Percentiles rank a stretch among this genome's conserved stretches.
phyloP scores from a whole-genome alignment of 2,329 filamentous ascomycete genomes.

The Orbilia oligospora region DNA sequence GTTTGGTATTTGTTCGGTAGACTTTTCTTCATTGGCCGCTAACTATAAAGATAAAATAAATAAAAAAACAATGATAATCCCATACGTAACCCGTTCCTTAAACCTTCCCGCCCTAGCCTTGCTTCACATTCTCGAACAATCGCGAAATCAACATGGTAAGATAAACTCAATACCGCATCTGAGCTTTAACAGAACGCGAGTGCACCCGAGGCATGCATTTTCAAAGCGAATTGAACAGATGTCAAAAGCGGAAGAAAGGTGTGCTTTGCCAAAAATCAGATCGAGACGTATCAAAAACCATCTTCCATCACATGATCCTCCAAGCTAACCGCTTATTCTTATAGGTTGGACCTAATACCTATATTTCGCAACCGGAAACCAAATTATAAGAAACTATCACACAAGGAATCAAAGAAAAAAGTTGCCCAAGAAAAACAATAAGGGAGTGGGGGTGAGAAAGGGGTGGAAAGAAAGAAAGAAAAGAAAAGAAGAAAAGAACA shows the following conservation, averaged over 20 bases:
- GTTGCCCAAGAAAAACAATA: slow-evolving; percentile 5
- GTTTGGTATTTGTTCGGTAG: too few species aligned
- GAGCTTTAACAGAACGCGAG: not conserved
- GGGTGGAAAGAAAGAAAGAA: not conserved
- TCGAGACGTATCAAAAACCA: not conserved
- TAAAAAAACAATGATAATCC: not conserved
- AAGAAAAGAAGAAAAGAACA: not conserved
- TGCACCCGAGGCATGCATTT: not conserved
- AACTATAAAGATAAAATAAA: not conserved
- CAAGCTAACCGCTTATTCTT: slow-evolving; percentile 2
- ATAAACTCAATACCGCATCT: not conserved
- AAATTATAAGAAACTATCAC: slow-evolving; percentile 52
- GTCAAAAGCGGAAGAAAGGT: not conserved
- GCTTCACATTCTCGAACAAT: not conserved
- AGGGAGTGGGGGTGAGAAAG: too few species aligned
- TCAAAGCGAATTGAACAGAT: not conserved
- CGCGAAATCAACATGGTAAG: too few species aligned
- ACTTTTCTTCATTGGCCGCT: not conserved
- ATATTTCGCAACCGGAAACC: slow-evolving; percentile 30
- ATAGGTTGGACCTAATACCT: slow-evolving; percentile 60
- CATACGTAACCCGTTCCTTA: too few species aligned
- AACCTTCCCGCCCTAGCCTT: not conserved
- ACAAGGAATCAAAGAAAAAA: slow-evolving; percentile 20
- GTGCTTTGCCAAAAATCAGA: not conserved
- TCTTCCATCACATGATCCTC: not conserved